These are phyloP conservation scores for Raddia distichophylla DNA, from an alignment of 176 grass and related monocot species.

Conservation along the genomic window DNA sequence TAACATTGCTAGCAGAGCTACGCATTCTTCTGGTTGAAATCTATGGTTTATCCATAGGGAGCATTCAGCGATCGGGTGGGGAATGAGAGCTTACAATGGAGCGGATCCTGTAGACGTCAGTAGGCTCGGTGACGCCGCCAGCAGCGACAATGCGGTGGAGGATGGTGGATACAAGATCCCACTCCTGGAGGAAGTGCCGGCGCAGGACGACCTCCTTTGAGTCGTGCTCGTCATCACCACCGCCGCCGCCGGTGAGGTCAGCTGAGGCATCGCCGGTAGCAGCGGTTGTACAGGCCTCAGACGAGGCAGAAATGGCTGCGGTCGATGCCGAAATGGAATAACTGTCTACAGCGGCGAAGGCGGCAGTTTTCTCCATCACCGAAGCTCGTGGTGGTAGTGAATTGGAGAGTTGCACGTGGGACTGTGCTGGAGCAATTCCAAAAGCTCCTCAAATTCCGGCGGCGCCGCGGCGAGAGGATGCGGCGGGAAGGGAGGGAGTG, in stretches of 20 bases:
- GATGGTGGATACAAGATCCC: constrained; percentile 64
- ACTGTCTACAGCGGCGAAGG: neutral
- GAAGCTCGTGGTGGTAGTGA: neutral
- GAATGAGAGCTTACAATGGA: constrained; percentile 70
- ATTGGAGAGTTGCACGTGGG: neutral
- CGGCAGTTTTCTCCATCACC: constrained; percentile 44
- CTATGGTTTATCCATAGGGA: constrained; percentile 27
- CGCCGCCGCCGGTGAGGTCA: constrained; percentile 33
- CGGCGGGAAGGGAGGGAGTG: too few species aligned
- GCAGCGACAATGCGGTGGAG: constrained; percentile 61
- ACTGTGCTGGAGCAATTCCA: neutral
- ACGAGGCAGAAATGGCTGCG: neutral
- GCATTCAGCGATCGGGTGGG: neutral
- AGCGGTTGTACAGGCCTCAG: neutral
- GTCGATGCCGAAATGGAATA: neutral
- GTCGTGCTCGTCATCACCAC: constrained; percentile 69
- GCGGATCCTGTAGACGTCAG: constrained; percentile 75
- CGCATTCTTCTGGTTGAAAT: constrained; percentile 16
- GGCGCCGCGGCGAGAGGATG: too few species aligned
- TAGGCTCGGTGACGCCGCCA: constrained; percentile 58
- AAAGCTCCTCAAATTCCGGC: too few species aligned
- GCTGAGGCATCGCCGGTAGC: constrained; percentile 22
- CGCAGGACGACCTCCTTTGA: constrained; percentile 80
- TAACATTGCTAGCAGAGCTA: constrained; percentile 6
- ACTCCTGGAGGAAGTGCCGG: constrained; percentile 90